Base-by-base conservation (phyloP, 768 basidiomycete genomes). In the Hericium alpestre region DNA sequence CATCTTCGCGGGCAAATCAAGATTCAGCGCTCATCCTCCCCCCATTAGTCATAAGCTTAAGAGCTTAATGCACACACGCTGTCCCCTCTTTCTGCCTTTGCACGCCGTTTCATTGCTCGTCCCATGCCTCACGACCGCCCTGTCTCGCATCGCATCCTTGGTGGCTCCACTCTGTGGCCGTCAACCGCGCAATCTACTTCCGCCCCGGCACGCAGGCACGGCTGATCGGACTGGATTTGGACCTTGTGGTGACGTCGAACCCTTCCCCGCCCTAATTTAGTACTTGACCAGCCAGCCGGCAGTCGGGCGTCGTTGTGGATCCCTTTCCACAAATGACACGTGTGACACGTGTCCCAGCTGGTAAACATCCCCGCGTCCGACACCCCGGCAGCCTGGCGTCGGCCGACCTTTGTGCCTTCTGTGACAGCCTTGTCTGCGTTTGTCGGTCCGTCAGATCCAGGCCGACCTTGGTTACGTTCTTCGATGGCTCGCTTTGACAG, bases 1-100 rank as follows among this genome's bases (percentile, higher is more conserved):
- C 66, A 69, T 71, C 70, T 66, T 69, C 67, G 43, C 65, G 59
- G 60, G 32, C 32, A 32, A 66, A 78, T 71, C 72, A 65, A 72
- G 72, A 74, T 75, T 66, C 58, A 63, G 70, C 76, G 61, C 63
- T 61, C 64, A 58, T 62, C 23, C 65, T 65, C 64, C 63, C 68
- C 58, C 18, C 59, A 62, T 65, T 67, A 67, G 68, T 71, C 70
- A 67, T 70, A 68, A 73, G 72, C 69, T 69, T 67, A 73, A 71
- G 71, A 74, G 74, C 67, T 67, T 75, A 74, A 73, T 72, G 70
- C 69, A 60, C 66, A 65, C 64, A 65, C 64, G 64, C 64, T 62
- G 64, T 67, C 59, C 27, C 53, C 61, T 62, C 62, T 59, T 60
- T 43, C 50, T 60, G 58, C 54, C 54, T 66, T 38, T n/a, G 46